A percentile compares a stretch with the other conserved stretches of the same genome.
Evolutionary conservation across 2,329 filamentous ascomycete genomes (phyloP).

Genomic region (Pseudogymnoascus sp.): DNA sequence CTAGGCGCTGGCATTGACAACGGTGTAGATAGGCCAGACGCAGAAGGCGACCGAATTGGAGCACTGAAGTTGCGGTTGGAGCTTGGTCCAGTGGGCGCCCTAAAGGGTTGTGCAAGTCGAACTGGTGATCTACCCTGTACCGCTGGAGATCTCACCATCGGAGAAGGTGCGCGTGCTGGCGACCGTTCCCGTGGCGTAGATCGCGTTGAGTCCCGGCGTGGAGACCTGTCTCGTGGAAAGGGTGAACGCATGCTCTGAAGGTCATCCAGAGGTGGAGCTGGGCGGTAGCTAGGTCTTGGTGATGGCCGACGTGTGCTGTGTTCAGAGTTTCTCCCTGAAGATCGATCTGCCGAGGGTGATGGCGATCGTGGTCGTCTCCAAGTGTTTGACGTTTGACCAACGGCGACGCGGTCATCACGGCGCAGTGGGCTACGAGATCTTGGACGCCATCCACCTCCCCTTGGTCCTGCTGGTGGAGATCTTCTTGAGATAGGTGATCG

Average conservation of each 20-base stretch:
- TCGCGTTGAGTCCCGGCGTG: constrained; percentile 22
- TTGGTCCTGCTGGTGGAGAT: constrained; percentile 30
- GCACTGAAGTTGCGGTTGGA: constrained; percentile 24
- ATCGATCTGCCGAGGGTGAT: constrained; percentile 39
- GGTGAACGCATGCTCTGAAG: constrained; percentile 22
- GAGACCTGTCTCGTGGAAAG: constrained; percentile 11
- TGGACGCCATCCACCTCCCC: constrained; percentile 22
- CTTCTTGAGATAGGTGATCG: constrained; percentile 27
- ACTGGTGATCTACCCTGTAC: constrained; percentile 24
- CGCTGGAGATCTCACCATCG: constrained; percentile 5
- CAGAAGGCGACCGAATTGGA: constrained; percentile 6
- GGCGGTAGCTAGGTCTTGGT: constrained; percentile 40
- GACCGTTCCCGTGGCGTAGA: constrained; percentile 27
- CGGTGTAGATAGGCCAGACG: constrained; percentile 15
- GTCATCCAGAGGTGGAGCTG: constrained; percentile 28
- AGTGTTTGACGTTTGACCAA: constrained; percentile 37
- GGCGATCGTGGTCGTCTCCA: constrained; percentile 36
- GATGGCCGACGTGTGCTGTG: constrained; percentile 57
- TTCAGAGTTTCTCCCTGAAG: constrained; percentile 46
- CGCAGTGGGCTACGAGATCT: constrained; percentile 48
- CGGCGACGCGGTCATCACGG: constrained; percentile 37
- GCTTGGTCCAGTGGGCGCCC: constrained; percentile 28
- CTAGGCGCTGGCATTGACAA: constrained; percentile 18
- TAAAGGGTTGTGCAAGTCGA: constrained; percentile 25
- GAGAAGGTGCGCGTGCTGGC: constrained; percentile 19